These are phyloP conservation scores for Wickerhamomyces tratensis DNA, from an alignment of 805 yeast genomes.

Conservation along the genomic window DNA sequence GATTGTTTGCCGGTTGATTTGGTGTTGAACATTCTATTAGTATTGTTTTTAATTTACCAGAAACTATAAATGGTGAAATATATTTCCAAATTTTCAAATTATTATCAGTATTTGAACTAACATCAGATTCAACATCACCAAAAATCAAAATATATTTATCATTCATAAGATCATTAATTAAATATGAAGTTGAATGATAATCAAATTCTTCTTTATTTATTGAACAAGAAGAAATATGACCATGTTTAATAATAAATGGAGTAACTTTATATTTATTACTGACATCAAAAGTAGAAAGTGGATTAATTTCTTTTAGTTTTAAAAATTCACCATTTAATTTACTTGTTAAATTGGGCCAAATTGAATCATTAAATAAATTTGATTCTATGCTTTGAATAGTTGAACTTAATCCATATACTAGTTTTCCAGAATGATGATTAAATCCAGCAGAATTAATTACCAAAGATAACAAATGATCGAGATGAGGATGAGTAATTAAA, in stretches of 20 bases:
- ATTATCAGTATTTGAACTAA: constrained; percentile 30
- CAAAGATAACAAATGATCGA: constrained; percentile 69
- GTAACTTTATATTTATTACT: constrained; percentile 15
- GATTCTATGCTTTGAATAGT: constrained; percentile 43
- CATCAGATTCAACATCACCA: constrained; percentile 81
- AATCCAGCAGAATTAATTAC: constrained; percentile 63
- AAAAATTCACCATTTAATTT: constrained; percentile 18
- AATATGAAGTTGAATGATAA: constrained; percentile 45
- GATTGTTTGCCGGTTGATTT: constrained; percentile 31
- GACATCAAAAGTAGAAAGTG: constrained; percentile 1
- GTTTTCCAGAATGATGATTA: constrained; percentile 23
- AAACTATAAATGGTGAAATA: constrained; percentile 36
- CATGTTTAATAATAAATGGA: constrained; percentile 31
- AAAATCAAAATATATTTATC: constrained; percentile 43
- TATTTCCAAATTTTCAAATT: constrained; percentile 41
- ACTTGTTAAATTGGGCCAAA: constrained; percentile 66
- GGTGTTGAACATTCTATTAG: constrained; percentile 72
- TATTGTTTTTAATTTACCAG: constrained; percentile 38
- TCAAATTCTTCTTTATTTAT: constrained; percentile 1
- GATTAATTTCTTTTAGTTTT: constrained; percentile 9
- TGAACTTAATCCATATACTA: constrained; percentile 40
- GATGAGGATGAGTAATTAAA: constrained; percentile 72
- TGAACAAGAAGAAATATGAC: constrained; percentile 22
- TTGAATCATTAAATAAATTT: constrained; percentile 58
- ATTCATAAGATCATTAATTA: constrained; percentile 30